These are phyloP conservation scores for Fusarium tanahbumbuense DNA, from an alignment of 2,329 filamentous ascomycete genomes.

Conservation along the genomic window DNA sequence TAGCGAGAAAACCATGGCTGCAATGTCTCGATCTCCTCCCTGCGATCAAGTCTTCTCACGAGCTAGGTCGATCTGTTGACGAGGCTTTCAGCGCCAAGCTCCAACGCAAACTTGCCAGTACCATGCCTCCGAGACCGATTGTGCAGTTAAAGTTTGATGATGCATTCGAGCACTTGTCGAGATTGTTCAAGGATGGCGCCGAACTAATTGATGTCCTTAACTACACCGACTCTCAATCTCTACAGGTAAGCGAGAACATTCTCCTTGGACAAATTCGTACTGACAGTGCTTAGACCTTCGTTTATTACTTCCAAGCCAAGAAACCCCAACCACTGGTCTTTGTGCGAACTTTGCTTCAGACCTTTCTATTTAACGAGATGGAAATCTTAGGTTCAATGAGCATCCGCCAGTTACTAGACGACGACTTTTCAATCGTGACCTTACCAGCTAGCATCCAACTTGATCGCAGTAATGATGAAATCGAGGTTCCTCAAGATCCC, in stretches of 20 bases:
- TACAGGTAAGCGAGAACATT: slow-evolving; percentile 67
- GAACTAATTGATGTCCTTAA: slow-evolving; percentile 76
- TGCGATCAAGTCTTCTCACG: slow-evolving; percentile 68
- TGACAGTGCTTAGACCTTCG: slow-evolving; percentile 68
- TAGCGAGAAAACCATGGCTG: slow-evolving; percentile 63
- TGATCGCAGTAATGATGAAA: slow-evolving; percentile 78
- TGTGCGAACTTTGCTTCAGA: slow-evolving; percentile 82
- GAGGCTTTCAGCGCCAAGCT: slow-evolving; percentile 91
- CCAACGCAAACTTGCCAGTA: slow-evolving; percentile 91
- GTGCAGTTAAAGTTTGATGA: slow-evolving; percentile 80
- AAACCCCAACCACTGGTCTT: slow-evolving; percentile 87
- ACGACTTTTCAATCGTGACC: slow-evolving; percentile 82
- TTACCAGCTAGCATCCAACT: slow-evolving; percentile 78
- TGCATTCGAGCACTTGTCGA: slow-evolving; percentile 75
- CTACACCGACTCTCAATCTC: slow-evolving; percentile 74
- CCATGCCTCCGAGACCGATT: slow-evolving; percentile 91
- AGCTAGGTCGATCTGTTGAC: slow-evolving; percentile 72
- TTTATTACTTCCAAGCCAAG: slow-evolving; percentile 79
- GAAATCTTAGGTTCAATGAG: slow-evolving; percentile 74
- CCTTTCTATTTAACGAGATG: slow-evolving; percentile 79
- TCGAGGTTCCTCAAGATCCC: slow-evolving; percentile 79
- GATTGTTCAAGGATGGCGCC: slow-evolving; percentile 77
- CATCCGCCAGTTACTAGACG: slow-evolving; percentile 80
- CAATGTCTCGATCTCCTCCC: slow-evolving; percentile 64
- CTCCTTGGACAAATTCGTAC: neutral